Evolutionary conservation across 768 basidiomycete species (phyloP), one percentile per base, ranked within the genome.

Genomic region (Lactarius deliciosus): DNA sequence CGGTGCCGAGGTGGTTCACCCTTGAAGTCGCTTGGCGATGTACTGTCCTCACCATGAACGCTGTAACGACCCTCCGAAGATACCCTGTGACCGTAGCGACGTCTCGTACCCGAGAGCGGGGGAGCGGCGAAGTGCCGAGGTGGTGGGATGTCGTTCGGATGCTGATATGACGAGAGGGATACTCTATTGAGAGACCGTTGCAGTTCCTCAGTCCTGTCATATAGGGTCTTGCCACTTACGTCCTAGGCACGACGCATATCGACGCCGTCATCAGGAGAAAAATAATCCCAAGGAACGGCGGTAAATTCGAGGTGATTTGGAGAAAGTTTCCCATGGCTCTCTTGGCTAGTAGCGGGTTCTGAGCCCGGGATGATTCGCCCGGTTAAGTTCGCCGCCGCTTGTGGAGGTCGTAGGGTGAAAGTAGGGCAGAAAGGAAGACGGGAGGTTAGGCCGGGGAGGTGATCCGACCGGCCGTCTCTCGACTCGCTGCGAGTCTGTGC

Each of bases 91-190:
- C 57, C 57, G 9, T 9, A 32, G 22, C 40, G 57, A 59, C 41
- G 66, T 38, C 47, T 59, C 30, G 62, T 45, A 41, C 55, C 38
- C 4, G 57, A 53, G 9, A 18, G 50, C 18, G 62, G 57, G 16
- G 50, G 41, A n/a, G 20, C 57, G 5, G 57, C 53, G 13, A 9
- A 18, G 66, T 59, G 55, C 18, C 22, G 25, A 2, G 66, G 66
- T 2, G 50, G 32, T 11, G 32, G 13, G 18, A 67, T 63, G 20
- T 67, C 61, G 9, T 67, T 67, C 41, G 66, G 66, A 13, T 67
- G 66, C 40, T 55, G 66, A 59, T 67, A 59, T 28, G 66, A 67
- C 2, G n/a, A 63, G 45, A 63, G 41, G 47, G 66, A 67, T 15
- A 67, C 66, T 10, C 22, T 58, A 3, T 60, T 59, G 57, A 67